Evolutionary conservation across 345 rosid genomes (phyloP), one percentile per base, ranked within the genome.

Genomic region (Leavenworthia alabamica): DNA sequence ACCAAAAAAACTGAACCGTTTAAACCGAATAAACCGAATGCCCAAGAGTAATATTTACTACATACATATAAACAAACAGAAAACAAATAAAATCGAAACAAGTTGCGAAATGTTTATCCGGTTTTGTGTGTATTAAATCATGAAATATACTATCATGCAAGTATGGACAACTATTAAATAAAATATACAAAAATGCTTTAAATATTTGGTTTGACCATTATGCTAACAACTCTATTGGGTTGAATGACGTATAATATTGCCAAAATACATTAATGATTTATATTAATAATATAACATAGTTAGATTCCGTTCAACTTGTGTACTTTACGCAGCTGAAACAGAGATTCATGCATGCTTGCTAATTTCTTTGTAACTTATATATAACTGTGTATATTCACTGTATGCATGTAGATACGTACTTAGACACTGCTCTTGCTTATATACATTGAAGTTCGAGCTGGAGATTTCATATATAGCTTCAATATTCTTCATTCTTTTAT

Each of bases 401-500:
- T 24, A 36, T 64, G 68, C 60, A 64, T 64, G 68, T 51, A 40
- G 51, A 8, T 52, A 60, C 39, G 73, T 23, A 68, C 37, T 41
- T 68, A 31, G 66, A 68, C 73, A 59, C 0, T 50, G 66, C 31
- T 59, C 54, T 2, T 50, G 66, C 66, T 50, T 42, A 37, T 57
- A 28, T 28, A 48, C 48, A 48, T 27, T 49, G 58, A 58, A 58
- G 45, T 67, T 60, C 60, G 37, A 59, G 72, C 53, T 59, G 72
- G 66, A 59, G 72, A 59, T 67, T 59, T 59, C 45, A 24, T 50
- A 48, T 47, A 22, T 39, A 9, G 64, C 36, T 59, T 68, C 73
- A 68, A 68, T 53, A 58, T 39, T 57, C 65, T 40, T 22, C 63
- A 27, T 48, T 29, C 29, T 57, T 39, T 29, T 8, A 4, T 24